phyloP scores from a whole-genome alignment of 768 basidiomycete genomes.

The Chalciporus sphaerocephalus region DNA sequence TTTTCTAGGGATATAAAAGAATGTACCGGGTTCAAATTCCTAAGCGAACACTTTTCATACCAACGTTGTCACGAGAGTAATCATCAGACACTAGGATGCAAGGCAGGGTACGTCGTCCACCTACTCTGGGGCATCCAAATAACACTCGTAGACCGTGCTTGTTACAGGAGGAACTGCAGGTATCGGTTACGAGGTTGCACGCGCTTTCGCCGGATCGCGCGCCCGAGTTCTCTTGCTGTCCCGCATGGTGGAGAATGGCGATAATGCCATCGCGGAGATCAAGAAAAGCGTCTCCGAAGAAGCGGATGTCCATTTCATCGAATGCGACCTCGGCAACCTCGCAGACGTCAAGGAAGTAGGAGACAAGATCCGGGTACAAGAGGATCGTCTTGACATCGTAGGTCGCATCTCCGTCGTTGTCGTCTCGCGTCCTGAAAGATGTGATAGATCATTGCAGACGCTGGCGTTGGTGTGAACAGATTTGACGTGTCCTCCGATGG shows the following conservation, averaged over 20 bases:
- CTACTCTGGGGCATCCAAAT: background rate
- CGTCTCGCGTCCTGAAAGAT: background rate
- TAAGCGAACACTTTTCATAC: too few species aligned
- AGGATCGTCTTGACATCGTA: conserved; percentile 17
- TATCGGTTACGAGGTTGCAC: conserved; percentile 31
- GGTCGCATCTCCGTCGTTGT: background rate
- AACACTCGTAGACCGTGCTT: conserved; percentile 21
- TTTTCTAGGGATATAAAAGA: too few species aligned
- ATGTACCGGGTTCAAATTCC: too few species aligned
- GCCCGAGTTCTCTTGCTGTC: too few species aligned
- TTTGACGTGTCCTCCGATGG: conserved; percentile 22
- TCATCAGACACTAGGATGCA: background rate
- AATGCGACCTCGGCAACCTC: conserved; percentile 29
- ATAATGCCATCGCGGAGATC: background rate
- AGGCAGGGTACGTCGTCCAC: conserved; percentile 1
- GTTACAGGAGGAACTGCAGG: conserved; percentile 30
- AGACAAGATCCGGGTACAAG: too few species aligned
- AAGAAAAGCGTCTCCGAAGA: too few species aligned
- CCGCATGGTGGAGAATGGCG: too few species aligned
- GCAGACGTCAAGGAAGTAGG: too few species aligned
- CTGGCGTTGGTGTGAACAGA: conserved; percentile 22
- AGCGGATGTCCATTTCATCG: conserved; percentile 19
- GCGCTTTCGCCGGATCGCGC: conserved; percentile 24
- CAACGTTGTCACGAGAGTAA: too few species aligned
- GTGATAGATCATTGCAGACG: conserved; percentile 26